These are phyloP conservation scores for Clonostachys byssicola DNA, from an alignment of 2,329 filamentous ascomycete species.

Conservation along the genomic window DNA sequence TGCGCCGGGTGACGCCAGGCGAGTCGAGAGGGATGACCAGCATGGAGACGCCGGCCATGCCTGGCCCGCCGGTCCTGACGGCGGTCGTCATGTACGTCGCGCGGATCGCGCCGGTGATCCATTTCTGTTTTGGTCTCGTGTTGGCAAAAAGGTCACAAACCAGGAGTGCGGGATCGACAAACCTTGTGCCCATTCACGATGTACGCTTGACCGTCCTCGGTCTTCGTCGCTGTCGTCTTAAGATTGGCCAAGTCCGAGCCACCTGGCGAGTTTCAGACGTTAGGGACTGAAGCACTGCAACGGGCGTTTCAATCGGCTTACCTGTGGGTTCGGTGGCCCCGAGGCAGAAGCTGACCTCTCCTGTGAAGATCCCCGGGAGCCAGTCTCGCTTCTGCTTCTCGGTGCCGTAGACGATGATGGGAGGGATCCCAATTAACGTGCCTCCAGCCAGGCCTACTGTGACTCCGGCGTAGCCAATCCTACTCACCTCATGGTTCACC, in stretches of 20 bases:
- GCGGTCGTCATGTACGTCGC: conserved; percentile 60
- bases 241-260: conserved; percentile 56
- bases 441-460: conserved; percentile 54
- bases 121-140: conserved; percentile 49
- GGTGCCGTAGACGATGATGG: conserved; percentile 59
- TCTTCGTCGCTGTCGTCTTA: conserved; percentile 49
- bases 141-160: not conserved
- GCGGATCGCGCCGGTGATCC: conserved; percentile 61
- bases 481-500: conserved; percentile 48
- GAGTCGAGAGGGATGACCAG: conserved; percentile 49
- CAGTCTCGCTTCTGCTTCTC: conserved; percentile 39
- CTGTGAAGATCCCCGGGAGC: conserved; percentile 4
- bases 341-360: conserved; percentile 9
- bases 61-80: conserved; percentile 52
- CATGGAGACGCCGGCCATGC: conserved; percentile 49
- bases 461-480: conserved; percentile 49
- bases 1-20: conserved; percentile 42
- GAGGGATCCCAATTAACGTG: conserved; percentile 59
- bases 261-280: not conserved
- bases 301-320: not conserved
- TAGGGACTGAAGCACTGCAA: not conserved
- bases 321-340: conserved; percentile 10
- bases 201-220: conserved; percentile 42
- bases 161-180: conserved; percentile 37
- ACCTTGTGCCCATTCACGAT: conserved; percentile 73